Conservation (phyloP, 2,329 filamentous ascomycete species). For the Trichoderma semiorbis region DNA sequence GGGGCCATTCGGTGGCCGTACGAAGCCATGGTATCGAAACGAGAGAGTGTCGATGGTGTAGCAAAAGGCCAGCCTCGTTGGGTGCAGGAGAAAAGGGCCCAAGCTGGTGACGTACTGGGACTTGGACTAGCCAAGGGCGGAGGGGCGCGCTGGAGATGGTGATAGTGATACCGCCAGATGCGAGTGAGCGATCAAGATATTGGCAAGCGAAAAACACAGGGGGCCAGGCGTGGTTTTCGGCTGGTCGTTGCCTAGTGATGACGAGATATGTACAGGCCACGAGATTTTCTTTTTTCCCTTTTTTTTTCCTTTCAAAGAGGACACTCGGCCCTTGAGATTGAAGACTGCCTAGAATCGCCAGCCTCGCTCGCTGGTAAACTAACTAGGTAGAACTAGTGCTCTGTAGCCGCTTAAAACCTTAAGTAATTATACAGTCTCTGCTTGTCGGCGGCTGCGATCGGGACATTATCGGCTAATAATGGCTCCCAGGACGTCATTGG, state of each 20-base stretch:
- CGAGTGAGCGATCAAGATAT: conserved; percentile 11
- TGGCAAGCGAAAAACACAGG: background rate
- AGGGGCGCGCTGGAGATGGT: conserved; percentile 9
- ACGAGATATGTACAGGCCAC: background rate
- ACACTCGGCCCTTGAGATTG: conserved; percentile 10
- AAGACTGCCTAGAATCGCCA: conserved; percentile 13
- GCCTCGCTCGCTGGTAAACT: background rate
- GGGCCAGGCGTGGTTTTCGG: background rate
- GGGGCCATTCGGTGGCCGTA: conserved; percentile 34
- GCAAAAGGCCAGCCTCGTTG: conserved; percentile 8
- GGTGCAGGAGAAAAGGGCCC: background rate
- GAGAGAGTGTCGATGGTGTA: conserved; percentile 1
- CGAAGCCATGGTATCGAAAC: conserved; percentile 32
- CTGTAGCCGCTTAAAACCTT: too few species aligned
- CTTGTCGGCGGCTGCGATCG: too few species aligned
- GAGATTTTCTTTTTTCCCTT: background rate
- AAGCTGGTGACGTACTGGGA: conserved; percentile 14
- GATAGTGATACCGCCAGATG: conserved; percentile 5
- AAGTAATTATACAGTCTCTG: too few species aligned
- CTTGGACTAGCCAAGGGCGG: conserved; percentile 11
- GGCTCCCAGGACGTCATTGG: background rate
- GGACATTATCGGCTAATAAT: conserved; percentile 11
- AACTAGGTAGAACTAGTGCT: background rate
- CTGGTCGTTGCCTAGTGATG: background rate
- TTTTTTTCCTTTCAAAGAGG: background rate